Evolutionary conservation across 2,329 filamentous ascomycete species (phyloP), one percentile per base, ranked within the genome.

Genomic region (Fusarium tuaranense): DNA sequence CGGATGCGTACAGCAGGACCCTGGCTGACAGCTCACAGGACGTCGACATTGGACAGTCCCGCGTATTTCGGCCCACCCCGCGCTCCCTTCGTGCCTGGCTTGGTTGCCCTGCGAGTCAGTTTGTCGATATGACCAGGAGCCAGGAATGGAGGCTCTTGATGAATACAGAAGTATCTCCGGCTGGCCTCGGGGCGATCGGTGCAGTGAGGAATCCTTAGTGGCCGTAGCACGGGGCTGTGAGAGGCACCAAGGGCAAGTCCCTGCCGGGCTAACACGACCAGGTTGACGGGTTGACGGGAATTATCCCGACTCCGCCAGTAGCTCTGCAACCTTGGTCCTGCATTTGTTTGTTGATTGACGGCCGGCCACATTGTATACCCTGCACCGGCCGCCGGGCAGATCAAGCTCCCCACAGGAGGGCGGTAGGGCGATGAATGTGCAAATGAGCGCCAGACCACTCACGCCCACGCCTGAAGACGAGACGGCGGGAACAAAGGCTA

Each of bases 151-250:
- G 67, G 76, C 59, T 73, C 69, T 74, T 64, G 70, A 76, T 75
- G 72, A 72, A 66, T 71, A 53, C 44, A 75, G 72, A 71, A 75
- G 61, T 71, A 76, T 69, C 58, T 78, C 67, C 62, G 68, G 60
- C 60, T 68, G 71, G 63, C 64, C 75, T 73, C 74, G 65, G 65
- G 68, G 69, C 67, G 76, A 78, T 76, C 71, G 76, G 53, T 76
- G 74, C 69, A 72, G 63, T 30, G 65, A 64, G 51, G 55, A 67
- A 72, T 68, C 67, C 64, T 41, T 60, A 58, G 58, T 69, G 67
- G 61, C 68, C 69, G 53, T 63, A 76, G 67, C 71, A 66, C 48
- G 44, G 71, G 55, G 66, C 71, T 65, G 65, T 76, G 74, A 72
- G 61, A 69, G 71, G 58, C 64, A 74, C 72, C 63, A 63, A 48